phyloP scores from a whole-genome alignment of 148 eudicot species.

The Pouteria glomerata region DNA sequence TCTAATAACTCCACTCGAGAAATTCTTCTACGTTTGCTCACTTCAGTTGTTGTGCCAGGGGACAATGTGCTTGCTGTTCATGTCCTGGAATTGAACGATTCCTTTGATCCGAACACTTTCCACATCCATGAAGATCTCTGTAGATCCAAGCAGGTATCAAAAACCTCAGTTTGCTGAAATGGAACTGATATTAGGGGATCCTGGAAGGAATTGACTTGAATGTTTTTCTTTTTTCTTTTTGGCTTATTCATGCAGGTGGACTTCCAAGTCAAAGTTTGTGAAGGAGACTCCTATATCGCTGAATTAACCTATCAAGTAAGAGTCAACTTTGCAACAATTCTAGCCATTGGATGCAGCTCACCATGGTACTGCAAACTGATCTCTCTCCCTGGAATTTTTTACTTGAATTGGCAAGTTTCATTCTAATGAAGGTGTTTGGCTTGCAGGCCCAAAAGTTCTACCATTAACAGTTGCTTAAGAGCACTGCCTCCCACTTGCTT shows the following conservation, averaged over 20 bases:
- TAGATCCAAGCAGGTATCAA: slow-evolving; percentile 35
- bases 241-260: slow-evolving; percentile 22
- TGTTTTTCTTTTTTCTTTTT: not conserved
- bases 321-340: slow-evolving; percentile 23
- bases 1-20: slow-evolving; percentile 28
- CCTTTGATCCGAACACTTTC: slow-evolving; percentile 29
- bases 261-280: slow-evolving; percentile 33
- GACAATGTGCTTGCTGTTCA: slow-evolving; percentile 38
- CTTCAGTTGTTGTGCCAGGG: slow-evolving; percentile 14
- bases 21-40: slow-evolving; percentile 24
- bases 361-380: slow-evolving; percentile 24
- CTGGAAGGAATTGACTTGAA: not conserved
- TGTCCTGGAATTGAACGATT: slow-evolving; percentile 23
- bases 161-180: too few species aligned
- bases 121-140: slow-evolving; percentile 38
- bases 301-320: slow-evolving; percentile 28
- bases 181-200: not conserved
- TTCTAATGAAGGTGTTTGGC: not conserved
- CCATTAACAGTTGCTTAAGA: slow-evolving; percentile 17
- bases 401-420: too few species aligned
- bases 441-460: slow-evolving; percentile 23
- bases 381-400: too few species aligned
- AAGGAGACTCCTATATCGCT: slow-evolving; percentile 17
- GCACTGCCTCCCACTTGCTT: slow-evolving; percentile 35
- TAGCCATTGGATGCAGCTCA: slow-evolving; percentile 29